These are phyloP conservation scores for Calonectria hawksworthii DNA, from an alignment of 2,329 filamentous ascomycete genomes.

Conservation along the genomic window DNA sequence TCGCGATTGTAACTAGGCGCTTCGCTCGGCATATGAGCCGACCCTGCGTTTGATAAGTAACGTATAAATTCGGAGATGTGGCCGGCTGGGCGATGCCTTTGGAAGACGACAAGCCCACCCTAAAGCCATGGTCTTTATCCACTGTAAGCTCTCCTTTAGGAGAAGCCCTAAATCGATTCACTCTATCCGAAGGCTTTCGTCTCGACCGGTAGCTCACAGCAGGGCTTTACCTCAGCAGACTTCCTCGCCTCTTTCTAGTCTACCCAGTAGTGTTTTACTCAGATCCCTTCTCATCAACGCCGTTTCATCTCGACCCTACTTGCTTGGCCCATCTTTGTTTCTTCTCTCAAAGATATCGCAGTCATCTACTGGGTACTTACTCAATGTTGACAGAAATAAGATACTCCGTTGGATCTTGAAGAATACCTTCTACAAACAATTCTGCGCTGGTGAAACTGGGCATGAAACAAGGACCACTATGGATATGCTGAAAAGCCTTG, in stretches of 20 bases:
- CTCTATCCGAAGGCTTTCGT: not conserved
- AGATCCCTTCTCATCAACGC: not conserved
- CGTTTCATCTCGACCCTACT: not conserved
- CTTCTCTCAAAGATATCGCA: not conserved
- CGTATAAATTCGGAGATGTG: not conserved
- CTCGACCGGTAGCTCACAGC: not conserved
- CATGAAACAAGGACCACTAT: not conserved
- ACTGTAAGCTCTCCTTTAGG: not conserved
- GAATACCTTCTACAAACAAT: not conserved
- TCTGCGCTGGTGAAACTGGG: not conserved
- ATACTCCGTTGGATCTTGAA: not conserved
- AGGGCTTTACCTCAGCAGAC: not conserved
- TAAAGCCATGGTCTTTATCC: no score
- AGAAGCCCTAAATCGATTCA: not conserved
- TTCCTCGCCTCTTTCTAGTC: not conserved
- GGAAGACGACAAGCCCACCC: not conserved
- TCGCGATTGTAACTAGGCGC: not conserved
- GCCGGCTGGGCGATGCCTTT: no score
- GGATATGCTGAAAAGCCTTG: not conserved
- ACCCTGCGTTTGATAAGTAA: not conserved
- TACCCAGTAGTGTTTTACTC: not conserved
- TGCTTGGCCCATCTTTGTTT: not conserved
- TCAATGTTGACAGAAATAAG: not conserved
- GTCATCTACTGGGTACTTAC: not conserved
- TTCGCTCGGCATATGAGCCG: not conserved